phyloP scores from a whole-genome alignment of 225 moss, liverwort and hornwort genomes.

The Pseudoscleropodium purum region DNA sequence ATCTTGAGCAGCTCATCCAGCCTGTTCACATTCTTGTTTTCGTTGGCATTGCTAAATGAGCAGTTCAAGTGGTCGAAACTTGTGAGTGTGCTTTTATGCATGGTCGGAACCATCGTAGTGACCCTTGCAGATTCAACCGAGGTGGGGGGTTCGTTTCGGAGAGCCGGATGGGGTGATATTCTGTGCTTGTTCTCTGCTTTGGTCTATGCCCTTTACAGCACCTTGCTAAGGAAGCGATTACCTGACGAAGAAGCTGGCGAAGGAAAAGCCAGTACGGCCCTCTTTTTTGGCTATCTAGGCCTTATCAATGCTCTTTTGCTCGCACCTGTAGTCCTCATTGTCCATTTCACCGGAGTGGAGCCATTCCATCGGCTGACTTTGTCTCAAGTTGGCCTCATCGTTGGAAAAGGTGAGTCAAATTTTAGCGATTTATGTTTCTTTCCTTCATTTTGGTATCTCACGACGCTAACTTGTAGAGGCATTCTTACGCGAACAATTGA shows the following conservation, averaged over 20 bases:
- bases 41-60: constrained; percentile 65
- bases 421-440: neutral
- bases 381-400: constrained; percentile 51
- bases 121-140: constrained; percentile 63
- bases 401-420: constrained; percentile 64
- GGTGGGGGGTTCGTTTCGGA: constrained; percentile 16
- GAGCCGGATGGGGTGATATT: constrained; percentile 61
- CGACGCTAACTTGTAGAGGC: neutral
- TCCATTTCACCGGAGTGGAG: constrained; percentile 70
- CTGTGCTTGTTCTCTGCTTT: constrained; percentile 75
- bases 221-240: constrained; percentile 36
- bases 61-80: constrained; percentile 83
- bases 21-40: constrained; percentile 84
- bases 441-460: neutral
- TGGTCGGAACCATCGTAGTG: constrained; percentile 70
- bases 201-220: constrained; percentile 67
- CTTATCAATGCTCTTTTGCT: constrained; percentile 78
- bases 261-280: constrained; percentile 71
- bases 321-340: constrained; percentile 51
- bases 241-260: constrained; percentile 45
- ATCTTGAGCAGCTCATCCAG: constrained; percentile 84
- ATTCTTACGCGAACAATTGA: neutral
- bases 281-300: constrained; percentile 82
- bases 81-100: constrained; percentile 68
- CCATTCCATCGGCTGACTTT: constrained; percentile 48